Evolutionary conservation across 345 rosid genomes (phyloP).

Genomic region (Eucalyptus curtisii): DNA sequence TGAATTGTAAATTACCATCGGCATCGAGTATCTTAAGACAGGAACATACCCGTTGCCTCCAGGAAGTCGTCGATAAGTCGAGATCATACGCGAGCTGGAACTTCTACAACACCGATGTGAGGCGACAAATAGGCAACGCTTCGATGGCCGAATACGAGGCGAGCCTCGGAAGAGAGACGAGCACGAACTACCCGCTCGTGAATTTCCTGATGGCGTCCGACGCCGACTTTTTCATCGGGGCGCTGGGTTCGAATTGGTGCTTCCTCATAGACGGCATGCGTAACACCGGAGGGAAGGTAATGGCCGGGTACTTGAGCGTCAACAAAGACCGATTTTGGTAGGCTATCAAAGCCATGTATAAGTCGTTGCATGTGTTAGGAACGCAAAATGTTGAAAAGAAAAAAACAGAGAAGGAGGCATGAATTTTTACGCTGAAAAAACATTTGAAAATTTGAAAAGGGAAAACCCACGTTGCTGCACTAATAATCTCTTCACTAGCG

Average conservation of each 20-base stretch:
- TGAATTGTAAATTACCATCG: not conserved
- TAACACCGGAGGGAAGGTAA: slow-evolving; percentile 89
- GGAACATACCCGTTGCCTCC: not conserved
- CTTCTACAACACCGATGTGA: slow-evolving; percentile 71
- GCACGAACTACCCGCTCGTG: slow-evolving; percentile 88
- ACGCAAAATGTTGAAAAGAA: not conserved
- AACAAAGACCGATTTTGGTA: slow-evolving; percentile 95
- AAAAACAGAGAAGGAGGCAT: rapidly evolving
- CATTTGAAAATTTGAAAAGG: rapidly evolving
- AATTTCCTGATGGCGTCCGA: slow-evolving; percentile 91
- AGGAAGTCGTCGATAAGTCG: slow-evolving; percentile 62
- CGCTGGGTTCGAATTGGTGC: slow-evolving; percentile 96
- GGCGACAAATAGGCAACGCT: slow-evolving; percentile 64
- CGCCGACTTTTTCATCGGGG: slow-evolving; percentile 83
- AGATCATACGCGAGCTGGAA: slow-evolving; percentile 41
- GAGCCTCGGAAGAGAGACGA: slow-evolving; percentile 79
- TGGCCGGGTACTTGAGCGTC: slow-evolving; percentile 90
- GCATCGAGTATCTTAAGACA: not conserved
- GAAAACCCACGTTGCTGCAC: rapidly evolving
- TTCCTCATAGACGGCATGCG: slow-evolving; percentile 94
- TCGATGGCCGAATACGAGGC: slow-evolving; percentile 81
- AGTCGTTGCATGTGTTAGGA: not conserved
- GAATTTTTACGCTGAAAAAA: not conserved
- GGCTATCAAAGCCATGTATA: not conserved
- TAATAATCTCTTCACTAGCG: not conserved